A percentile compares a stretch with the other conserved stretches of the same genome.
phyloP scores from a whole-genome alignment of 2,329 filamentous ascomycete genomes.

The Fusarium abutilonis region DNA sequence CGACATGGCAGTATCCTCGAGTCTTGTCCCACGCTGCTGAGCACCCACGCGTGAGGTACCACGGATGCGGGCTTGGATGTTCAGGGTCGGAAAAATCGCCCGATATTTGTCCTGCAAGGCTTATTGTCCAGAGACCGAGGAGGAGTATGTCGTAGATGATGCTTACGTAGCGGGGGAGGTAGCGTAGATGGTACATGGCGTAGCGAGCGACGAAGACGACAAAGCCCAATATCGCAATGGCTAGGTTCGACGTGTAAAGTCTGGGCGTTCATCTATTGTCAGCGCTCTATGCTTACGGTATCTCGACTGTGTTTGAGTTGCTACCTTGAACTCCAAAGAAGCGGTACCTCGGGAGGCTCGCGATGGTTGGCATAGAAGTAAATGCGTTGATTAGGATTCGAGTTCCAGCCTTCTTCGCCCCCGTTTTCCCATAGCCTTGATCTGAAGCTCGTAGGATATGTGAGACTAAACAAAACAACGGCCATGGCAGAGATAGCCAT shows the following conservation, averaged over 20 bases:
- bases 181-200: conserved; percentile 36
- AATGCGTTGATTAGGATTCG: conserved; percentile 44
- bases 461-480: conserved; percentile 38
- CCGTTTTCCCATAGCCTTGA: conserved; percentile 45
- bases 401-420: conserved; percentile 46
- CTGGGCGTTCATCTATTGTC: conserved; percentile 23
- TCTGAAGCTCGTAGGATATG: conserved; percentile 40
- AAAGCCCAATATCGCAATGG: conserved; percentile 46
- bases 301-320: too few relatives aligned
- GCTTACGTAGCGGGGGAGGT: conserved; percentile 40
- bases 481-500: conserved; percentile 20
- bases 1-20: conserved; percentile 32
- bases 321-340: conserved; percentile 46
- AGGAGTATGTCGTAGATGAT: conserved; percentile 47
- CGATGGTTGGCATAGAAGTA: conserved; percentile 48
- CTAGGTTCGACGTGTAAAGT: conserved; percentile 44
- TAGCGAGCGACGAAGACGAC: conserved; percentile 43
- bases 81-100: conserved; percentile 42
- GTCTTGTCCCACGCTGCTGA: conserved; percentile 26
- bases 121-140: conserved; percentile 43
- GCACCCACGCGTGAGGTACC: conserved; percentile 44
- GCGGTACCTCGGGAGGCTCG: conserved; percentile 44
- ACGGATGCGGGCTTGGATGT: conserved; percentile 41
- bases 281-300: not conserved
- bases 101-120: conserved; percentile 35